phyloP scores from a whole-genome alignment of 139 green algal genomes.

The Closterium sp. region DNA sequence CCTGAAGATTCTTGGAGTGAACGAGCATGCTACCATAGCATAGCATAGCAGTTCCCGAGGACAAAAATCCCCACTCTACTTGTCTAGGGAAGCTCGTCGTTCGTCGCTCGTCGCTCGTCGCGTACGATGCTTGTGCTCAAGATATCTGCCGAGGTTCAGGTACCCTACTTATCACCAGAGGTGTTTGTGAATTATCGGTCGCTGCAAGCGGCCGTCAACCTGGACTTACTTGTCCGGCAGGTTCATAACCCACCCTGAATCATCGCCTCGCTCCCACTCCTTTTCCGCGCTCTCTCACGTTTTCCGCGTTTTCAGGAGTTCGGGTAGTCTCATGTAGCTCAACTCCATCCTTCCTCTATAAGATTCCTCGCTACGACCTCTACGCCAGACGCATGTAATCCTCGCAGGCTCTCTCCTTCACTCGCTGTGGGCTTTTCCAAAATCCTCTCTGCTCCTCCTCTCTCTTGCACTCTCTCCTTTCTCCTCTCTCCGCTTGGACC shows the following conservation, averaged over 20 bases:
- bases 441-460: neutral
- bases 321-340: neutral
- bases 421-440: neutral
- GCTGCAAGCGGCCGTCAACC: neutral
- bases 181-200: neutral
- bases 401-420: neutral
- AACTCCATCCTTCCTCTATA: no score
- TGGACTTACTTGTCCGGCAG: neutral
- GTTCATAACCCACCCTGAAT: neutral
- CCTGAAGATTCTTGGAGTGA: no score
- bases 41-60: no score
- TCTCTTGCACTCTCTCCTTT: neutral
- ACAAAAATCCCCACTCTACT: no score
- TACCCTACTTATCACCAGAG: neutral
- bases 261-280: neutral
- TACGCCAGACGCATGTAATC: neutral
- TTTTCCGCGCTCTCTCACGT: no score
- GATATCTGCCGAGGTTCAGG: neutral
- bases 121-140: neutral
- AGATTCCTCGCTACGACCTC: no score
- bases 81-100: neutral
- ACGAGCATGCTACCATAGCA: no score
- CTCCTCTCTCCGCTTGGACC: no score
- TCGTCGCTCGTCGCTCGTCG: neutral
- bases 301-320: neutral